Evolutionary conservation across 164 flowering plant species (phyloP), one percentile per base, ranked within the genome.

Genomic region (Nymphaea thermarum): DNA sequence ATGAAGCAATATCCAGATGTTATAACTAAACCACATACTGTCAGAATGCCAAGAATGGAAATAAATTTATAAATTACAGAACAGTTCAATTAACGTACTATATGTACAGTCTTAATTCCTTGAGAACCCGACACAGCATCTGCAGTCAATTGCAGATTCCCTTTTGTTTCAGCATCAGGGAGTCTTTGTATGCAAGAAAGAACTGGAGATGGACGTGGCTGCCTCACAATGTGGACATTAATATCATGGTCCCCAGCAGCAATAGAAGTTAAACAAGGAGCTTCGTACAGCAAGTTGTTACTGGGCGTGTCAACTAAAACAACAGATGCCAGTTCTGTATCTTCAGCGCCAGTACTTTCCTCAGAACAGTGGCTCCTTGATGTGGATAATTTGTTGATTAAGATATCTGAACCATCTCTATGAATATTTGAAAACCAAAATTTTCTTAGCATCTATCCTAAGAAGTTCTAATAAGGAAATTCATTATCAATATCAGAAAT

Each of bases 81-180:
- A 25, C 36, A 25, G 36, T 25, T 1, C 36, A 25, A 25, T 25
- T 59, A 53, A 67, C 89, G 82, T 85, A 90, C 93, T 18, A 86
- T 84, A 76, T 87, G 96, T 15, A 90, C 74, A 75, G 84, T 80
- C 64, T 74, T 82, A 71, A 82, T 77, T 65, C 45, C 44, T 43
- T 53, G 70, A 62, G 77, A 73, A 60, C 68, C 68, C 59, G 74
- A 45, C 14, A 77, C 12, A 42, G 65, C 75, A 53, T 43, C 66
- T 63, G 42, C 73, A 67, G 66, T 67, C 71, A 16, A 14, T 62
- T 63, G 78, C 65, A 55, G 55, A 61, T 45, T 44, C 71, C 66
- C 11, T 62, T 66, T 74, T 62, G 85, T 73, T 71, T 77, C 79
- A 65, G 69, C 68, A 63, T 76, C 64, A 60, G 86, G 85, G 41